phyloP scores from a whole-genome alignment of 768 basidiomycete genomes.

The Hortiboletus campestris region DNA sequence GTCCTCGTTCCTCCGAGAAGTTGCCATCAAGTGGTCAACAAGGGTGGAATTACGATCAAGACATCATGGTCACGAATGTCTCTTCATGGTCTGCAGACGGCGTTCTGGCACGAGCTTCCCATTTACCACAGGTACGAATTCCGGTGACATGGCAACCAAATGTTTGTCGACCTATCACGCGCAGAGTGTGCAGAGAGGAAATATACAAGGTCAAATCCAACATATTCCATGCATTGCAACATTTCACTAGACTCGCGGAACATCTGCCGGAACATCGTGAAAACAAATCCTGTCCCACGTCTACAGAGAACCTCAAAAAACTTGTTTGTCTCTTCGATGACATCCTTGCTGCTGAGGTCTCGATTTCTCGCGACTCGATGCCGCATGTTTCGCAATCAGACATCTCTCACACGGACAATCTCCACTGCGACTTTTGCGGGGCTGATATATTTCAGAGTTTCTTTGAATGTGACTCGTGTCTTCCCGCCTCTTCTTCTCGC shows the following conservation, averaged over 20 bases:
- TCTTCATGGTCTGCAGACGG: slow-evolving; percentile 52
- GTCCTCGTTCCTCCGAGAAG: slow-evolving; percentile 79
- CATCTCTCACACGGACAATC: slow-evolving; percentile 24
- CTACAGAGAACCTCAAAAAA: slow-evolving; percentile 26
- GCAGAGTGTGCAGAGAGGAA: slow-evolving; percentile 77
- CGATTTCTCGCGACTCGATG: slow-evolving; percentile 34
- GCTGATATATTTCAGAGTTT: slow-evolving; percentile 81
- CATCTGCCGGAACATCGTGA: neutral
- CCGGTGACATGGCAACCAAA: neutral
- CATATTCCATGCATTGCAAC: slow-evolving; percentile 52
- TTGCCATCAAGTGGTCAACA: slow-evolving; percentile 83
- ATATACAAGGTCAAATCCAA: slow-evolving; percentile 72
- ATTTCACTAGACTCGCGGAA: slow-evolving; percentile 25
- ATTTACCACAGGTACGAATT: slow-evolving; percentile 68
- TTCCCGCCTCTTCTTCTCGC: slow-evolving; percentile 18
- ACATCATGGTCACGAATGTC: slow-evolving; percentile 89
- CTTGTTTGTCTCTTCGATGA: slow-evolving; percentile 50
- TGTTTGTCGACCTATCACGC: neutral
- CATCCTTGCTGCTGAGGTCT: slow-evolving; percentile 45
- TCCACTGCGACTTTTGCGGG: slow-evolving; percentile 76
- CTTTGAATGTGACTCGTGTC: slow-evolving; percentile 64
- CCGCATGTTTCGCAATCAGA: slow-evolving; percentile 29
- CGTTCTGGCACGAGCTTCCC: slow-evolving; percentile 71
- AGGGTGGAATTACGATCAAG: slow-evolving; percentile 79
- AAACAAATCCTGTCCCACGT: neutral